These are phyloP conservation scores for Leptographium galeiforme DNA, from an alignment of 2,329 filamentous ascomycete genomes.

Conservation along the genomic window DNA sequence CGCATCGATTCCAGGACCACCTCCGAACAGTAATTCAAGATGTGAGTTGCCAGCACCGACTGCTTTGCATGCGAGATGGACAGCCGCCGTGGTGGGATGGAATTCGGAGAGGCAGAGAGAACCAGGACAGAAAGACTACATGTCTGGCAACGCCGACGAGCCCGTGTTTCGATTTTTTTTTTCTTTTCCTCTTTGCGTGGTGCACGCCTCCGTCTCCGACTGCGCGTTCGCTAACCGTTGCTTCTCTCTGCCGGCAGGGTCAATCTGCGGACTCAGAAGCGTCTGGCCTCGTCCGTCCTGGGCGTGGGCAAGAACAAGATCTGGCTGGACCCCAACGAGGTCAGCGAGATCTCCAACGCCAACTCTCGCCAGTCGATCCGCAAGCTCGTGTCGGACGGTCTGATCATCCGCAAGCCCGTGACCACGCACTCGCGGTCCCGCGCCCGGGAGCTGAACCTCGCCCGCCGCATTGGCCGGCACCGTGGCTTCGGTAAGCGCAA, in stretches of 20 bases:
- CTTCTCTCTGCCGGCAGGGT: slow-evolving; percentile 54
- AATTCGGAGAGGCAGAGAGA: too few species aligned
- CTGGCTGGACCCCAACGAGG: slow-evolving; percentile 99
- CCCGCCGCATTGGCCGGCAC: slow-evolving; percentile 92
- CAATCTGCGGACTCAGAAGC: slow-evolving; percentile 99
- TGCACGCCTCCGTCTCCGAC: too few species aligned
- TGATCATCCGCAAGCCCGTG: slow-evolving; percentile 99
- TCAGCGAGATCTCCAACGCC: slow-evolving; percentile 99
- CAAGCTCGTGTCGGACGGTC: slow-evolving; percentile 98
- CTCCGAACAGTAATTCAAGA: slow-evolving; percentile 8
- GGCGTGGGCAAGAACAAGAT: slow-evolving; percentile 99
- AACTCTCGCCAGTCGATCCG: slow-evolving; percentile 99
- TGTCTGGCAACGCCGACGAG: too few species aligned
- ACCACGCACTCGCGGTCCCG: slow-evolving; percentile 98
- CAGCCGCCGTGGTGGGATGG: not conserved
- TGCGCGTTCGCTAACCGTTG: not conserved
- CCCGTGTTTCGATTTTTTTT: too few species aligned
- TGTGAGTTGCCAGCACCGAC: slow-evolving; percentile 4
- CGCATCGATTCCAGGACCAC: slow-evolving; percentile 6
- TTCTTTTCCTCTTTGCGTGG: too few species aligned
- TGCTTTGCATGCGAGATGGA: not conserved
- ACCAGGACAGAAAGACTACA: too few species aligned
- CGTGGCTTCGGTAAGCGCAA: slow-evolving; percentile 99
- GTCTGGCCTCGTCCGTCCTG: slow-evolving; percentile 96
- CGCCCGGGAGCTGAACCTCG: slow-evolving; percentile 87